These are phyloP conservation scores for Letharia columbiana DNA, from an alignment of 495 filamentous ascomycete genomes.

Conservation along the genomic window DNA sequence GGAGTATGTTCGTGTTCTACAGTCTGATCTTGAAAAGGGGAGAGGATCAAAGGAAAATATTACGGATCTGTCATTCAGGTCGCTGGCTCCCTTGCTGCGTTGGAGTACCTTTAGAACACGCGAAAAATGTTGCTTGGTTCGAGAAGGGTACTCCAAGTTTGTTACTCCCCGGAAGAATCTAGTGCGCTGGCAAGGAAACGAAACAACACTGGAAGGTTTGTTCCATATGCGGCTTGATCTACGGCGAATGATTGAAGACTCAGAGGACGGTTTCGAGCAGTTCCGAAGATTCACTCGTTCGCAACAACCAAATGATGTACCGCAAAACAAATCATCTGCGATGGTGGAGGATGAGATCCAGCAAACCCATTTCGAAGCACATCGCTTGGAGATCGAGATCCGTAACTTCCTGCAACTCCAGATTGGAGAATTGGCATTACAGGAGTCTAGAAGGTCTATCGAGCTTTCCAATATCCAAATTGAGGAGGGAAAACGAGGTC, in stretches of 20 bases:
- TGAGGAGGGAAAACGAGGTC: not conserved
- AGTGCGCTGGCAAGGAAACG: not conserved
- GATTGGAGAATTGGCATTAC: not conserved
- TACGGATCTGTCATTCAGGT: not conserved
- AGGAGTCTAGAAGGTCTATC: conserved; percentile 3
- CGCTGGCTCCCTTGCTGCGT: not conserved
- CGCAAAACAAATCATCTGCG: not conserved
- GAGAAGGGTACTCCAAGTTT: no score
- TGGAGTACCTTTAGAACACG: not conserved
- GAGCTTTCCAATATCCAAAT: conserved; percentile 6
- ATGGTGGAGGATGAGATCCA: not conserved
- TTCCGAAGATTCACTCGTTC: not conserved
- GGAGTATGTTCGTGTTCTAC: not conserved
- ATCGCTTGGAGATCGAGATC: conserved; percentile 5
- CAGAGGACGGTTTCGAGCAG: not conserved
- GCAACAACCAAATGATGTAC: not conserved
- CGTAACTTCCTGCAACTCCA: conserved; percentile 7
- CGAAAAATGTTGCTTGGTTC: no score
- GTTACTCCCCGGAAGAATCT: no score
- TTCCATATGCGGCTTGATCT: not conserved
- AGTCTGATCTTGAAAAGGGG: not conserved
- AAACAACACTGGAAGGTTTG: not conserved
- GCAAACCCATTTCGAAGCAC: not conserved
- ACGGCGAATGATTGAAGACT: not conserved
- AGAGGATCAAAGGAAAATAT: not conserved